Base-by-base conservation (phyloP, 2,329 filamentous ascomycete species). In the Biscogniauxia mediterranea region DNA sequence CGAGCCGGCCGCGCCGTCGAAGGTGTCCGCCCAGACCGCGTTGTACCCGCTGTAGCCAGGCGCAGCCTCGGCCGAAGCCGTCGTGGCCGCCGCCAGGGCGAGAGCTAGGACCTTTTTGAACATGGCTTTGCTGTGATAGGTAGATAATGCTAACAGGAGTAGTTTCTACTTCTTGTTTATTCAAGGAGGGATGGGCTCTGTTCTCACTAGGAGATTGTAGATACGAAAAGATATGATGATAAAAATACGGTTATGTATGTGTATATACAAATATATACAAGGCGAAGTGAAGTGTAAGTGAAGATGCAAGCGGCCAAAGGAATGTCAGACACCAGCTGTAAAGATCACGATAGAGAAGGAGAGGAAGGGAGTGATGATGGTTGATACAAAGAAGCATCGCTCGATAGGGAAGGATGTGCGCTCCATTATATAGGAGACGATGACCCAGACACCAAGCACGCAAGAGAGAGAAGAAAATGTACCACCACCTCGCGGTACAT, bases 11-110 rank as follows among this genome's bases (percentile, higher is more conserved):
- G 72, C 58, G 11, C 81, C 81, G 21, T 66, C 32, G 64, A 84
- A 84, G 20, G 66, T 73, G 20, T 83, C 81, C 52, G 76, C 68
- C 80, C 81, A 84, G 60, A 79, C 62, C 6, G 78, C 67, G 21
- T 70, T 77, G 69, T 77, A 79, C 51, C 79, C 80, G 5, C 70
- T 59, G 57, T 80, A 75, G 19, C 62, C 66, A 0, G 81, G 81
- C 0, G 75, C 65, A n/a, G 28, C 15, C 50, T 65, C 62, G 32
- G 69, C 68, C 9, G 61, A 66, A 8, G 60, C 63, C 21, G 63
- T 63, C 17, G 61, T 62, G 2, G 63, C 57, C 20, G 38, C 67
- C 49, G 65, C 66, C 13, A 69, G 59, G 52, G 67, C 64, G 13
- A 67, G 52, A 19, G 67, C 54, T 8, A 71, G 63, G 8, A 70